A percentile compares a stretch with the other conserved stretches of the same genome.
These are phyloP conservation scores for Daldinia loculata DNA, from an alignment of 495 filamentous ascomycete genomes.

Conservation along the genomic window DNA sequence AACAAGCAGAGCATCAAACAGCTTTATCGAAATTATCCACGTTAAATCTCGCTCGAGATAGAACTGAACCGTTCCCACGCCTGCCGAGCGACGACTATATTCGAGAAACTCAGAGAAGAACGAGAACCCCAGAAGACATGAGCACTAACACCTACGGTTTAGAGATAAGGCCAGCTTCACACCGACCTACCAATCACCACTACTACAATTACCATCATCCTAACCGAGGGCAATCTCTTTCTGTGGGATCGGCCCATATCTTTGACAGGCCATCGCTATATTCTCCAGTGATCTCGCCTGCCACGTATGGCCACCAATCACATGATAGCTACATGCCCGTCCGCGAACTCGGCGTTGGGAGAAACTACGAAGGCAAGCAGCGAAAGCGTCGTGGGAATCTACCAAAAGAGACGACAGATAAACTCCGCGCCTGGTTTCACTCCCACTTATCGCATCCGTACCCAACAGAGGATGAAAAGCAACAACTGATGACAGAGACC, in stretches of 20 bases:
- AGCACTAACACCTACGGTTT: conserved; percentile 34
- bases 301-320: conserved; percentile 41
- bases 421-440: conserved; percentile 81
- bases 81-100: conserved; percentile 36
- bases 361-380: conserved; percentile 61
- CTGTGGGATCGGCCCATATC: conserved; percentile 42
- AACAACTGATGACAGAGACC: conserved; percentile 77
- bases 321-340: conserved; percentile 43
- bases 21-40: conserved; percentile 46
- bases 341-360: conserved; percentile 40
- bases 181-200: conserved; percentile 28
- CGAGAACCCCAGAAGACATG: conserved; percentile 35
- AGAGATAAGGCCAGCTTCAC: conserved; percentile 33
- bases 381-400: conserved; percentile 78
- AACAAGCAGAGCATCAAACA: conserved; percentile 41
- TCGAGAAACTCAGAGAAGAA: conserved; percentile 17
- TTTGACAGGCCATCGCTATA: conserved; percentile 48
- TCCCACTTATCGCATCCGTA: conserved; percentile 84
- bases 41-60: conserved; percentile 40
- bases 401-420: conserved; percentile 84
- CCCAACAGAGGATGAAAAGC: conserved; percentile 90
- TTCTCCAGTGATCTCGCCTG: conserved; percentile 46
- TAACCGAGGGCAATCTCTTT: conserved; percentile 50
- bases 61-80: conserved; percentile 31
- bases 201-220: conserved; percentile 48